These are phyloP conservation scores for Myxozyma mucilagina DNA, from an alignment of 805 yeast genomes.

Conservation along the genomic window DNA sequence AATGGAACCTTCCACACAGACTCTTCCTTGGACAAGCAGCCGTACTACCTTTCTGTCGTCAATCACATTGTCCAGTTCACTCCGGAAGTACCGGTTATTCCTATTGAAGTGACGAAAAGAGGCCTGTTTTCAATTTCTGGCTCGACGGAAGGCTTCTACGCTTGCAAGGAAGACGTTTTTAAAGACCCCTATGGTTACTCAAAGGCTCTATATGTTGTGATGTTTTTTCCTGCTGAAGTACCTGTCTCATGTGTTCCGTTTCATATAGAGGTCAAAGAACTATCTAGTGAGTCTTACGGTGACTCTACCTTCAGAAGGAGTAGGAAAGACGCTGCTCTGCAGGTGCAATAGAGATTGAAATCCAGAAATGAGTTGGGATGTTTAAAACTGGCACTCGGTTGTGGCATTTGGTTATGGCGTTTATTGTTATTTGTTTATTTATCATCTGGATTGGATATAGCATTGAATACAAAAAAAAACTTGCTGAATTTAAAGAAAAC, in stretches of 20 bases:
- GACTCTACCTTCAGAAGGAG: not conserved
- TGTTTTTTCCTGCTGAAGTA: constrained; percentile 5
- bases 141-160: constrained; percentile 6
- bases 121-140: not conserved
- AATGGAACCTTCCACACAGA: constrained; percentile 5
- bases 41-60: constrained; percentile 2
- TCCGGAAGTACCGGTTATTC: not conserved
- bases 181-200: constrained; percentile 7
- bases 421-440: no score
- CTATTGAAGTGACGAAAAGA: constrained; percentile 1
- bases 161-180: constrained; percentile 4
- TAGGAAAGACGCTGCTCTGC: not conserved
- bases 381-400: no score
- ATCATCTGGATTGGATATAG: no score
- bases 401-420: no score
- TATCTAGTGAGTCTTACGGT: not conserved
- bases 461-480: no score
- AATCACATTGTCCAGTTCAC: constrained; percentile 7
- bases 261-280: not conserved
- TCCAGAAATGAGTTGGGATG: no score
- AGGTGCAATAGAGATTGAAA: not conserved
- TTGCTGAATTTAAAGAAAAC: no score
- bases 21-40: not conserved
- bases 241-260: constrained; percentile 5
- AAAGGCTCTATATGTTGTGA: not conserved